Evolutionary conservation across 2,329 filamentous ascomycete genomes (phyloP), one percentile per base, ranked within the genome.

Genomic region (Coniochaeta sp.): DNA sequence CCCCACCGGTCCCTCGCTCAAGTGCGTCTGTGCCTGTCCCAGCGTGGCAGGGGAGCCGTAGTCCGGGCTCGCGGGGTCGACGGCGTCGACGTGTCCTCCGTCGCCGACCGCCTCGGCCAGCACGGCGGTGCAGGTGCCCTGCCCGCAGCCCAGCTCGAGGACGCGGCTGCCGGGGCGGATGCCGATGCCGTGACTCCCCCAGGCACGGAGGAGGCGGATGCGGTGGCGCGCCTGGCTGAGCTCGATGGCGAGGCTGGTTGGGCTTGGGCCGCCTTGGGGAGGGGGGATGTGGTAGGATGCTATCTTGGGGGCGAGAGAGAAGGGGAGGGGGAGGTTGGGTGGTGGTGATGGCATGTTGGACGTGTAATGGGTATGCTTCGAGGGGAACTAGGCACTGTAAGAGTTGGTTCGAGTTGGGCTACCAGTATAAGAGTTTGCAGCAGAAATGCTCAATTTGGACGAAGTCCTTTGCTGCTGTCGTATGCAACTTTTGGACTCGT

Each of bases 121-220:
- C 2, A 78, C 79, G 12, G 77, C 73, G 1, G 84, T 85, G 64
- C 77, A 80, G 61, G 82, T 81, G 2, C 83, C 84, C 64, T 86
- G 84, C 1, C 83, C 84, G 68, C 83, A 86, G 57, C 83, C 83
- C 40, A 87, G 68, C 66, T 86, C 84, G 1, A 87, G 74, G 7
- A 85, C 68, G 3, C 72, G 75, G 30, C 73, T 72, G 61, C 77
- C 76, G 0, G 72, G 68, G 1, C 60, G 22, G 59, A 78, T 71
- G 32, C n/a, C n/a, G n/a, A n/a, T n/a, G n/a, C n/a, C n/a, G n/a
- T n/a, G n/a, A n/a, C n/a, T 1, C 16, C 28, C 26, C 59, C 59
- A 64, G 55, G 59, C 54, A 54, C 64, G 62, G 61, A 66, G 56
- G 32, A 66, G 61, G 55, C 55, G 42, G 59, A 66, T 62, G 10